Evolutionary conservation across 2,329 filamentous ascomycete genomes (phyloP).

Genomic region (Rachicladosporium sp.): DNA sequence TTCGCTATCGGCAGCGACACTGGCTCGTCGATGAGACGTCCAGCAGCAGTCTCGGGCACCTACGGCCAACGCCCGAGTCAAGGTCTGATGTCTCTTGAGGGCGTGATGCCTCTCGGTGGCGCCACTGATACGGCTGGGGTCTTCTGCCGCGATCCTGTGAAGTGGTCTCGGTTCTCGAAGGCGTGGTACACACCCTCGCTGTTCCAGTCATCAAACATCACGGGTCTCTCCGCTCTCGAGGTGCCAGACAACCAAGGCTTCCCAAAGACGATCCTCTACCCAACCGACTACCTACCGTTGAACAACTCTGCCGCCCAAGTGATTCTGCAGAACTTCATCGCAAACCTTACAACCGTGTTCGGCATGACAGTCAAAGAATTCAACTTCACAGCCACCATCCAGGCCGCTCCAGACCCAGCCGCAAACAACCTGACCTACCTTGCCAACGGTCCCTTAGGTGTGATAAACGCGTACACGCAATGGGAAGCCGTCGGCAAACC

Average conservation of each 20-base stretch:
- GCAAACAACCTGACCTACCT: constrained; percentile 23
- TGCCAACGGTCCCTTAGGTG: constrained; percentile 14
- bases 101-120: constrained; percentile 9
- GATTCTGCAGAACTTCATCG: constrained; percentile 27
- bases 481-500: constrained; percentile 23
- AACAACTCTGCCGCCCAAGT: constrained; percentile 28
- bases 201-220: constrained; percentile 24
- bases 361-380: constrained; percentile 27
- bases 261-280: constrained; percentile 29
- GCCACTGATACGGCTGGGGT: constrained; percentile 11
- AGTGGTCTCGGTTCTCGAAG: constrained; percentile 25
- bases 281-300: constrained; percentile 30
- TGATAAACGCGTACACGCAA: constrained; percentile 24
- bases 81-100: constrained; percentile 9
- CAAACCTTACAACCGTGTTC: constrained; percentile 24
- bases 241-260: constrained; percentile 24
- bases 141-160: constrained; percentile 8
- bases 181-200: constrained; percentile 27
- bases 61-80: constrained; percentile 12
- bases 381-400: constrained; percentile 25
- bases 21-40: constrained; percentile 6
- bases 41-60: constrained; percentile 6
- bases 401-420: constrained; percentile 15
- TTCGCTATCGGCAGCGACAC: constrained; percentile 26
- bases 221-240: constrained; percentile 25